Base-by-base conservation (phyloP, 169 alveolate species). In the Babesia ovis region DNA sequence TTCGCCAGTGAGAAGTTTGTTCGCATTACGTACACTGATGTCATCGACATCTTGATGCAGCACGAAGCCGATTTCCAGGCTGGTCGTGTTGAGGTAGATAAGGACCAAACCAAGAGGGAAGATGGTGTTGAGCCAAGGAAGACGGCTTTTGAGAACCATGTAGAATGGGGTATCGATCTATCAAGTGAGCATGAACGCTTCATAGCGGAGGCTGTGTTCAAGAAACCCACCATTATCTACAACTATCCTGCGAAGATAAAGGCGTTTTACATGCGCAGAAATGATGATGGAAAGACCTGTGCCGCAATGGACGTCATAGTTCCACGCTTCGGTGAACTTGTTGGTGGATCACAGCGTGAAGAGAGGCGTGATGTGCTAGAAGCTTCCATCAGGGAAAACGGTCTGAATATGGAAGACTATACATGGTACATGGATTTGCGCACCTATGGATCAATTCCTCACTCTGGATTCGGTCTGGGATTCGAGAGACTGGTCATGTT, bases 311-410 rank as follows among this genome's bases (percentile, higher is more conserved):
- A 97, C 86, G 92, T 97, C 43, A 85, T 97, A 9, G 97, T 94
- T 0, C 99, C 99, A n/a, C 92, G 92, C 22, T 50, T 70, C 50
- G 99, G 99, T 41, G 99, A 98, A 90, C 86, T 98, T 31, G 92
- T 96, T 48, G 99, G 99, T 71, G 99, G 99, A 18, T 95, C 99
- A 23, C 98, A 96, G 85, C 95, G 99, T 85, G 99, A 98, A 85
- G 99, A 98, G 85, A 90, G 96, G 64, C 90, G 95, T 35, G 98
- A 97, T 37, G 85, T 83, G 34, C 85, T 98, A 43, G 95, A 90
- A 43, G 60, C 73, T 5, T 93, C 97, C 91, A 96, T 96, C 69
- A 71, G 72, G 57, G 97, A 95, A 74, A 91, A 91, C 70, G 89
- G 88, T 25, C 90, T 98, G 73, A 86, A 91, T 25, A 56, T 64